phyloP scores from a whole-genome alignment of 768 basidiomycete genomes.

The Hericium erinaceus region DNA sequence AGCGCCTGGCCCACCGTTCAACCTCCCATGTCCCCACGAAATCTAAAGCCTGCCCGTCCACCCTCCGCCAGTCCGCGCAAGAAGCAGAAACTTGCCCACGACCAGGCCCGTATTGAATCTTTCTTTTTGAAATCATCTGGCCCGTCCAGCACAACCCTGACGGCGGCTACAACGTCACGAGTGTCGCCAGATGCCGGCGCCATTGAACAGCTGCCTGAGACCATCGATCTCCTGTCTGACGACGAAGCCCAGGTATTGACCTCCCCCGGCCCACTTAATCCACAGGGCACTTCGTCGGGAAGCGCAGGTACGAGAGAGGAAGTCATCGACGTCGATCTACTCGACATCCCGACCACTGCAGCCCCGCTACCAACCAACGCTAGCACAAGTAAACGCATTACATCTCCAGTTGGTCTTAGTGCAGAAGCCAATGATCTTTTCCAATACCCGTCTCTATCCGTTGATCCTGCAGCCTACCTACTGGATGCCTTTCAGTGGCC shows the following conservation, averaged over 20 bases:
- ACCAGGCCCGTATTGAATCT: constrained; percentile 13
- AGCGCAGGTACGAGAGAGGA: constrained; percentile 1
- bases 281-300: not conserved
- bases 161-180: not conserved
- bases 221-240: not conserved
- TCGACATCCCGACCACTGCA: constrained; percentile 13
- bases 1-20: not conserved
- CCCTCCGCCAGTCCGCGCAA: constrained; percentile 9
- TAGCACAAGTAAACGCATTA: too few relatives aligned
- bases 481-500: constrained; percentile 36
- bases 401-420: too few relatives aligned
- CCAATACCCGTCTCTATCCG: constrained; percentile 27
- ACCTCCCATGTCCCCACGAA: not conserved
- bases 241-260: not conserved
- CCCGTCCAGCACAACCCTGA: not conserved
- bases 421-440: not conserved
- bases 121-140: constrained; percentile 5
- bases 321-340: constrained; percentile 26
- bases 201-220: not conserved
- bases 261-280: not conserved
- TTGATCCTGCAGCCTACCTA: constrained; percentile 42
- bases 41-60: not conserved
- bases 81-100: constrained; percentile 2
- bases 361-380: not conserved
- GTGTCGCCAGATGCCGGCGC: not conserved